Evolutionary conservation across 1,284 basidiomycete genomes (phyloP).

Genomic region (Coniophora puteana): DNA sequence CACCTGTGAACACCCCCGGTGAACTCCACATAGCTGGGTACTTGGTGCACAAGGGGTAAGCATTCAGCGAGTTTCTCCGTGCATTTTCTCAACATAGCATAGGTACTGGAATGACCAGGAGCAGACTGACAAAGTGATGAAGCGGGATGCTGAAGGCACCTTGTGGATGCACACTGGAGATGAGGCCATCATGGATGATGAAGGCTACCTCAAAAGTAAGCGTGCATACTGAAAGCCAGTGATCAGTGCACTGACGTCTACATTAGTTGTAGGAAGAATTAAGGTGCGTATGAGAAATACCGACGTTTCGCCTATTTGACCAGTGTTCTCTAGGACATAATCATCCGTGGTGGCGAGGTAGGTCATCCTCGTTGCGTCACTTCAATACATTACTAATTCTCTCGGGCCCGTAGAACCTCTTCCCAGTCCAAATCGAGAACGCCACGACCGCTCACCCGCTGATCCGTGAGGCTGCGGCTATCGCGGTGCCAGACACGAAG

Average conservation of each 20-base stretch:
- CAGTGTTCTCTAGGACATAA: constrained; percentile 57
- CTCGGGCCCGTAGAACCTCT: constrained; percentile 56
- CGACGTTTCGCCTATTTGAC: background rate
- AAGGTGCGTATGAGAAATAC: constrained; percentile 43
- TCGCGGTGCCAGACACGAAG: constrained; percentile 67
- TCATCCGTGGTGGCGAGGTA: constrained; percentile 86
- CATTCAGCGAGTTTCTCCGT: constrained; percentile 1
- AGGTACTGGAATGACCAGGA: constrained; percentile 79
- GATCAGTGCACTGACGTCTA: constrained; percentile 11
- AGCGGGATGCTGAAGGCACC: constrained; percentile 44
- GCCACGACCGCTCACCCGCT: constrained; percentile 57
- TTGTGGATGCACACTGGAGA: constrained; percentile 88
- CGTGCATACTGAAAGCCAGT: too few relatives aligned
- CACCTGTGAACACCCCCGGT: constrained; percentile 66
- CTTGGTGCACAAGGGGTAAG: constrained; percentile 73
- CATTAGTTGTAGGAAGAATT: constrained; percentile 69
- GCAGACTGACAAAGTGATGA: constrained; percentile 65
- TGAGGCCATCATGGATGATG: constrained; percentile 77
- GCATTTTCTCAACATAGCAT: constrained; percentile 1
- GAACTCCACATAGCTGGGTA: constrained; percentile 78
- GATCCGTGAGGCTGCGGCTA: constrained; percentile 71
- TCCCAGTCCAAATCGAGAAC: constrained; percentile 85
- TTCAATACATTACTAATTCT: background rate
- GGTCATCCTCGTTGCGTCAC: constrained; percentile 1
- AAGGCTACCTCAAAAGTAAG: constrained; percentile 75